A percentile compares a stretch with the other conserved stretches of the same genome.
Evolutionary conservation across 352 stramenopile genomes (phyloP).

Genomic region (Peronospora belbahrii): DNA sequence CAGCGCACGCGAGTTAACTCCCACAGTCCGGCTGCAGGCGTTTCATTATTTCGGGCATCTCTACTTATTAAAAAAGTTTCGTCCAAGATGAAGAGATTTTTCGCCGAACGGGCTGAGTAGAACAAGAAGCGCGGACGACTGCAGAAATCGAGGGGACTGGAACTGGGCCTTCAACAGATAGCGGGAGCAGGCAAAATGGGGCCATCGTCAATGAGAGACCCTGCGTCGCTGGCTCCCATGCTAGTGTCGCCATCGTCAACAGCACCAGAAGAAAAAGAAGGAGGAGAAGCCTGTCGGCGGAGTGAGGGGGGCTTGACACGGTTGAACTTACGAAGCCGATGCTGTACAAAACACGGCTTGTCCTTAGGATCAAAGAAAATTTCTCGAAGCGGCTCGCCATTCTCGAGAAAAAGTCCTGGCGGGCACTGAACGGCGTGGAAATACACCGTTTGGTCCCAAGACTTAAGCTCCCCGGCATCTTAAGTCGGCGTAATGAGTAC

Average conservation of each 20-base stretch:
- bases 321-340: not conserved
- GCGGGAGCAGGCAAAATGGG: too few species aligned
- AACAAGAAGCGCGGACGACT: not conserved
- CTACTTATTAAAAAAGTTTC: too few species aligned
- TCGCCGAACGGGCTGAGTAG: not conserved
- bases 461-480: not conserved
- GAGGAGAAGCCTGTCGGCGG: not conserved
- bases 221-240: too few species aligned
- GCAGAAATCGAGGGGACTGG: not conserved
- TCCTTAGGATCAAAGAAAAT: not conserved
- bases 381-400: not conserved
- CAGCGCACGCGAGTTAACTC: too few species aligned
- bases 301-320: not conserved
- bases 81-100: not conserved
- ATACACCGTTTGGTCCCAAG: not conserved
- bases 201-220: too few species aligned
- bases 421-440: not conserved
- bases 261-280: too few species aligned
- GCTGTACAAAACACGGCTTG: not conserved
- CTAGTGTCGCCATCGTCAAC: too few species aligned
- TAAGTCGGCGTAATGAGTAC: not conserved
- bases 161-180: too few species aligned
- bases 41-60: too few species aligned
- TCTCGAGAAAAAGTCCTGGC: not conserved
- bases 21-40: too few species aligned